phyloP scores from a whole-genome alignment of 306 rosid species.

The Trichosanthes truncata region DNA sequence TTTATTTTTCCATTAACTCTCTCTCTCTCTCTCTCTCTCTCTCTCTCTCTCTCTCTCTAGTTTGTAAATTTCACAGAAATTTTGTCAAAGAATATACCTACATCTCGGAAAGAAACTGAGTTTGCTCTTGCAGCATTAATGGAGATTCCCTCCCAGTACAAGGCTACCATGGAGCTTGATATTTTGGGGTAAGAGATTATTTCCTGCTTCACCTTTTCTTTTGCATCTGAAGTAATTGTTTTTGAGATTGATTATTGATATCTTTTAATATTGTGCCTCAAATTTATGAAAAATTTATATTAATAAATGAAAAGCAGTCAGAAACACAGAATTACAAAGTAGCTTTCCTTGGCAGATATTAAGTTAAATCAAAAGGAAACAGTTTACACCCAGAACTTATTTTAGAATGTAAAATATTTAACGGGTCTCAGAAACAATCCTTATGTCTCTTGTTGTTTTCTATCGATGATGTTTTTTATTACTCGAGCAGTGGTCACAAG shows the following conservation, averaged over 20 bases:
- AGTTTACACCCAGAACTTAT: background rate
- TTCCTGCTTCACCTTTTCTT: background rate
- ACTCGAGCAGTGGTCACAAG: constrained; percentile 27
- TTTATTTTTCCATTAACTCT: background rate
- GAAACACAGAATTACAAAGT: background rate
- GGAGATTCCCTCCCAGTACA: constrained; percentile 97
- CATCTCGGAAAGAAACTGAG: constrained; percentile 72
- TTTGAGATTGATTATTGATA: background rate
- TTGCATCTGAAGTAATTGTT: background rate
- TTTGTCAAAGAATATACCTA: constrained; percentile 66
- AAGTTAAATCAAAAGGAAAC: background rate
- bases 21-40: constrained; percentile 17
- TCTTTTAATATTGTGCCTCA: background rate
- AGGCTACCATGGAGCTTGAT: constrained; percentile 73
- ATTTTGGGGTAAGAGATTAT: constrained; percentile 49
- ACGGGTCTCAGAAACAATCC: background rate
- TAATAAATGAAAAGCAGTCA: background rate
- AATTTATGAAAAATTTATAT: background rate
- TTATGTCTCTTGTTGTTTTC: background rate
- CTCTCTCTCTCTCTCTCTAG: constrained; percentile 30
- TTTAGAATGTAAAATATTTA: background rate
- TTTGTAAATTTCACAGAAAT: constrained; percentile 86
- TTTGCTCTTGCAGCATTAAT: constrained; percentile 92
- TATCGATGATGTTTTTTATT: constrained; percentile 6
- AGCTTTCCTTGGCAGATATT: background rate